Percentiles rank a stretch among this genome's conserved stretches.
Evolutionary conservation across 1,139 yeast species (phyloP).

Genomic region (Geotrichum klebahnii): DNA sequence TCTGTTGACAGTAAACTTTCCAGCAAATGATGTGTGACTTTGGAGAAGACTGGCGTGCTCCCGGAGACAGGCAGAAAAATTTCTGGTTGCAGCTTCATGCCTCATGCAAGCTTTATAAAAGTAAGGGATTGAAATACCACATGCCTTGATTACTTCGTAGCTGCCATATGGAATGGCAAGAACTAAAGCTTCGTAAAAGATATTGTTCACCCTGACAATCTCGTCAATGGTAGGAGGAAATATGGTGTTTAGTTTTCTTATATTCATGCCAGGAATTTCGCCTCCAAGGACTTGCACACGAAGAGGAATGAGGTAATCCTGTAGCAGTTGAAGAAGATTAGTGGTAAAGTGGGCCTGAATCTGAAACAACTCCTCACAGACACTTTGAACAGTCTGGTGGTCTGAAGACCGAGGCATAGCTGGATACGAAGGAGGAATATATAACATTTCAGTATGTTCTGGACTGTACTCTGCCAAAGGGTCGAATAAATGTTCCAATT

Average conservation of each 20-base stretch:
- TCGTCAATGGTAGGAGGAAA: slow-evolving; percentile 96
- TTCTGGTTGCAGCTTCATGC: slow-evolving; percentile 84
- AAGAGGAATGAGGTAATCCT: slow-evolving; percentile 72
- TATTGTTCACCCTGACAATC: slow-evolving; percentile 80
- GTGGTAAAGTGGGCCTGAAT: slow-evolving; percentile 73
- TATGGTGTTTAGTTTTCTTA: slow-evolving; percentile 63
- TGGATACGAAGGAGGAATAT: slow-evolving; percentile 47
- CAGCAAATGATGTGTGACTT: slow-evolving; percentile 24
- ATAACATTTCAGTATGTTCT: slow-evolving; percentile 68
- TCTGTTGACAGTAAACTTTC: slow-evolving; percentile 49
- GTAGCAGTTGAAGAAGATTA: slow-evolving; percentile 66
- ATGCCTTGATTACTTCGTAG: slow-evolving; percentile 69
- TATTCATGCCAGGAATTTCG: slow-evolving; percentile 46
- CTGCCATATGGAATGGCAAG: slow-evolving; percentile 65
- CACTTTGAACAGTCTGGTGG: slow-evolving; percentile 40
- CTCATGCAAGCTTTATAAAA: slow-evolving; percentile 89
- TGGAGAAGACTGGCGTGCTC: slow-evolving; percentile 23
- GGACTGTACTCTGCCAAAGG: slow-evolving; percentile 90
- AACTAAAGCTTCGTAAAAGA: slow-evolving; percentile 69
- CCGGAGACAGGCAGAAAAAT: slow-evolving; percentile 46
- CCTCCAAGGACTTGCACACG: slow-evolving; percentile 64
- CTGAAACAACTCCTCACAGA: slow-evolving; percentile 61
- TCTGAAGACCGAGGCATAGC: slow-evolving; percentile 29
- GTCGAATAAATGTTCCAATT: slow-evolving; percentile 81
- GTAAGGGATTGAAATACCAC: slow-evolving; percentile 78